Evolutionary conservation across 805 yeast species (phyloP).

Genomic region (Starmerella lactis-condensi): DNA sequence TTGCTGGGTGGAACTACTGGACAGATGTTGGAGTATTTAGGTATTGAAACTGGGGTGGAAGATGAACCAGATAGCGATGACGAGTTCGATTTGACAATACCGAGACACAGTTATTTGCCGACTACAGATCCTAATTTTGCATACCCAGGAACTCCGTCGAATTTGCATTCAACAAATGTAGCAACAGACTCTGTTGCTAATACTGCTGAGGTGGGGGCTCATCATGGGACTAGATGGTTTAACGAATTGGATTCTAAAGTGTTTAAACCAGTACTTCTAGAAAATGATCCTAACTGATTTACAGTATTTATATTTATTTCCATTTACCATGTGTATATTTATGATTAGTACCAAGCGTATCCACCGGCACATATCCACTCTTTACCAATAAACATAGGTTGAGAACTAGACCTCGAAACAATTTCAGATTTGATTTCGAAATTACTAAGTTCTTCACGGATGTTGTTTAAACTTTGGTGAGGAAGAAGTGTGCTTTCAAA

Average conservation of each 20-base stretch:
- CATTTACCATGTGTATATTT: background rate
- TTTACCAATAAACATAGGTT: no score
- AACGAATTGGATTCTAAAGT: constrained; percentile 85
- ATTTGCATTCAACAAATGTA: no score
- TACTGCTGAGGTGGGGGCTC: constrained; percentile 7
- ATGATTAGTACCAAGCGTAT: background rate
- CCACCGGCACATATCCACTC: constrained; percentile 1
- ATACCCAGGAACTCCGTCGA: constrained; percentile 8
- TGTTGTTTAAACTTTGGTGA: background rate
- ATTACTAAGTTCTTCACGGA: background rate
- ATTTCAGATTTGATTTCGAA: background rate
- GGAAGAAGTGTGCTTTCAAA: constrained; percentile 2
- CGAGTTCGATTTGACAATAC: constrained; percentile 77
- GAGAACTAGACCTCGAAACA: no score
- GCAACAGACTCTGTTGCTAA: no score
- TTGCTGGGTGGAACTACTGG: constrained; percentile 98
- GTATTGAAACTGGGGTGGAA: constrained; percentile 78
- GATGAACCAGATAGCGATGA: constrained; percentile 77
- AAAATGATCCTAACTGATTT: constrained; percentile 21
- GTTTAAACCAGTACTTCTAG: constrained; percentile 76
- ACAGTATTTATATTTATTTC: constrained; percentile 1
- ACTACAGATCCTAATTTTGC: constrained; percentile 2
- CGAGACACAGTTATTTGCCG: constrained; percentile 24
- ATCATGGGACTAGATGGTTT: constrained; percentile 65
- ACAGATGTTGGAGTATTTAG: constrained; percentile 86